Percentiles rank a stretch among this genome's conserved stretches.
These are phyloP conservation scores for Eucalyptus tenuipes DNA, from an alignment of 345 rosid genomes.

Conservation along the genomic window DNA sequence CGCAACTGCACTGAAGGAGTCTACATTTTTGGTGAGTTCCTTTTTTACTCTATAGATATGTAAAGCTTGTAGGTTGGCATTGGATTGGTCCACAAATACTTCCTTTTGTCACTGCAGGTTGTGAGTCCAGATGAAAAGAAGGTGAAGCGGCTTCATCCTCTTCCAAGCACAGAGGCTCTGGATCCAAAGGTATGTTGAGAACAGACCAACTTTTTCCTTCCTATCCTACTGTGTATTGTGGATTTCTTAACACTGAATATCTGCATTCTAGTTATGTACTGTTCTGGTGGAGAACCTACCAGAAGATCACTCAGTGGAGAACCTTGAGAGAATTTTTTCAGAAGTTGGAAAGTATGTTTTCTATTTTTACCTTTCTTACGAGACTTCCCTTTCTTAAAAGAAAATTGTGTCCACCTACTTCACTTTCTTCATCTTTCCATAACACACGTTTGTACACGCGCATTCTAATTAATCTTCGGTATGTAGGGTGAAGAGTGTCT, in stretches of 20 bases:
- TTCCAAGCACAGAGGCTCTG: constrained; percentile 40
- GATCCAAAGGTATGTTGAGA: constrained; percentile 58
- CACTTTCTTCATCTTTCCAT: neutral
- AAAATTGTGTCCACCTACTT: neutral
- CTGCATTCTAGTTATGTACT: constrained; percentile 52
- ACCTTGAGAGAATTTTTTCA: constrained; percentile 48
- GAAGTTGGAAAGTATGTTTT: constrained; percentile 66
- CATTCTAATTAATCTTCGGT: neutral
- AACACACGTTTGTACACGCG: neutral
- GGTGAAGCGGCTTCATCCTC: constrained; percentile 64
- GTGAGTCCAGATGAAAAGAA: constrained; percentile 71
- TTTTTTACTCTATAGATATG: neutral
- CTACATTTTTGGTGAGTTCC: constrained; percentile 56
- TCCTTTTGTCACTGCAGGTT: constrained; percentile 21
- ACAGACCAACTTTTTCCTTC: neutral
- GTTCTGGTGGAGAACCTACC: constrained; percentile 96
- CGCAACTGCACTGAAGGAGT: constrained; percentile 59
- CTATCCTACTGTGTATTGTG: neutral
- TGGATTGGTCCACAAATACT: neutral
- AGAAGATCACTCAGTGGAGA: constrained; percentile 67
- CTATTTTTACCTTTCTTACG: neutral
- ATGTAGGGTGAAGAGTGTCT: constrained; percentile 47
- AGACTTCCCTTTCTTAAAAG: neutral
- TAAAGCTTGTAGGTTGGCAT: neutral
- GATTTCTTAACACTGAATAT: constrained; percentile 10